Evolutionary conservation across 306 rosid species (phyloP).

Genomic region (Ormosia emarginata): DNA sequence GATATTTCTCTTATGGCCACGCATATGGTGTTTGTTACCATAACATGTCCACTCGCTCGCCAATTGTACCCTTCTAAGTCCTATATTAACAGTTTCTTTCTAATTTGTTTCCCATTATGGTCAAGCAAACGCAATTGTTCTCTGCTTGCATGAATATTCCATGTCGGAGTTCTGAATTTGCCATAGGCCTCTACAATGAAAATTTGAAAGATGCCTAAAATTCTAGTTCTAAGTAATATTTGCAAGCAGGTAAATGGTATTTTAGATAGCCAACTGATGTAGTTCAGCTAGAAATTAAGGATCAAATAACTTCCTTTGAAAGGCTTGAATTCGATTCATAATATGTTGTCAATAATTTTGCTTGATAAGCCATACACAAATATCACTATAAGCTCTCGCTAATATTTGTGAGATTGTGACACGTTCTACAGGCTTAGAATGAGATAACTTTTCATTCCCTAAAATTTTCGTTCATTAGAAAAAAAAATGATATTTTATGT

Average conservation of each 20-base stretch:
- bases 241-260: background rate
- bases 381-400: too few relatives aligned
- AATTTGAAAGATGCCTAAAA: background rate
- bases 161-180: background rate
- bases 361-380: too few relatives aligned
- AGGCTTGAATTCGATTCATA: too few relatives aligned
- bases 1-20: background rate
- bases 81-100: background rate
- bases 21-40: too few relatives aligned
- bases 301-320: too few relatives aligned
- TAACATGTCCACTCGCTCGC: background rate
- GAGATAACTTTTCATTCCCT: too few relatives aligned
- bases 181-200: background rate
- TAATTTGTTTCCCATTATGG: background rate
- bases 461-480: too few relatives aligned
- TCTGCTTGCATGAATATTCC: background rate
- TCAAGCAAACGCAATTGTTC: background rate
- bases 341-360: too few relatives aligned
- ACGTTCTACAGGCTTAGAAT: too few relatives aligned
- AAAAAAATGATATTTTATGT: too few relatives aligned
- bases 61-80: background rate
- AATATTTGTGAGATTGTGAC: too few relatives aligned
- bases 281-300: background rate
- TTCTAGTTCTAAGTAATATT: background rate
- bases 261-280: too few relatives aligned